phyloP scores from a whole-genome alignment of 225 moss, liverwort and hornwort species.

The Neckera pumila region DNA sequence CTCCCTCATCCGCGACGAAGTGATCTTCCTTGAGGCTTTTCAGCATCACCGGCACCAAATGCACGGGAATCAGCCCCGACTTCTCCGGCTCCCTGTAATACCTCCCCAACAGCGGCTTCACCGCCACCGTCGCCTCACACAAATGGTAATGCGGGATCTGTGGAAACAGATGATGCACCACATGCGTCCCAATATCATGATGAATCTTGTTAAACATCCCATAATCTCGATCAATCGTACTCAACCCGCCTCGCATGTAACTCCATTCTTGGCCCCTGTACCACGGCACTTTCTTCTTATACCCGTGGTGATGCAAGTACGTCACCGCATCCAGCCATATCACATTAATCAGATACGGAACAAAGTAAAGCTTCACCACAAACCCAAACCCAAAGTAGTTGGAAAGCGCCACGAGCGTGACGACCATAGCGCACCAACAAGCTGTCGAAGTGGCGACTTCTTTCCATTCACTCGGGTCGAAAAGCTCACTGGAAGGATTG shows the following conservation, averaged over 20 bases:
- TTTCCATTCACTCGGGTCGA: slow-evolving; percentile 38
- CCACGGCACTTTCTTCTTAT: slow-evolving; percentile 63
- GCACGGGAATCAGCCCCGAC: slow-evolving; percentile 28
- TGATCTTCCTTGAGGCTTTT: slow-evolving; percentile 48
- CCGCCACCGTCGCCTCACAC: slow-evolving; percentile 40
- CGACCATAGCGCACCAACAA: slow-evolving; percentile 42
- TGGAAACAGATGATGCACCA: slow-evolving; percentile 53
- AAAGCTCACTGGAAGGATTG: slow-evolving; percentile 29
- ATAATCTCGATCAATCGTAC: slow-evolving; percentile 55
- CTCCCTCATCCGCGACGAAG: slow-evolving; percentile 42
- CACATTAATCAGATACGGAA: slow-evolving; percentile 43
- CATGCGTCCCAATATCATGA: slow-evolving; percentile 63
- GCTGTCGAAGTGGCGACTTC: slow-evolving; percentile 35
- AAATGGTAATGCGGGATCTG: slow-evolving; percentile 55
- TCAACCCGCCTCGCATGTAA: slow-evolving; percentile 54
- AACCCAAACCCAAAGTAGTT: slow-evolving; percentile 10
- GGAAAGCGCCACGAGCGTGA: neutral
- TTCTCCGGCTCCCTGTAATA: slow-evolving; percentile 52
- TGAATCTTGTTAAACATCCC: slow-evolving; percentile 45
- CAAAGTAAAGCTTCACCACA: slow-evolving; percentile 38
- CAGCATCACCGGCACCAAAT: slow-evolving; percentile 16
- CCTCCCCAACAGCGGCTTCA: slow-evolving; percentile 36
- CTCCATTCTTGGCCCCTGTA: slow-evolving; percentile 71
- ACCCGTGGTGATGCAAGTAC: slow-evolving; percentile 68
- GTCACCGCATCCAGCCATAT: slow-evolving; percentile 58